Evolutionary conservation across 1,284 basidiomycete genomes (phyloP).

Genomic region (Leccinum cinnamomeum): DNA sequence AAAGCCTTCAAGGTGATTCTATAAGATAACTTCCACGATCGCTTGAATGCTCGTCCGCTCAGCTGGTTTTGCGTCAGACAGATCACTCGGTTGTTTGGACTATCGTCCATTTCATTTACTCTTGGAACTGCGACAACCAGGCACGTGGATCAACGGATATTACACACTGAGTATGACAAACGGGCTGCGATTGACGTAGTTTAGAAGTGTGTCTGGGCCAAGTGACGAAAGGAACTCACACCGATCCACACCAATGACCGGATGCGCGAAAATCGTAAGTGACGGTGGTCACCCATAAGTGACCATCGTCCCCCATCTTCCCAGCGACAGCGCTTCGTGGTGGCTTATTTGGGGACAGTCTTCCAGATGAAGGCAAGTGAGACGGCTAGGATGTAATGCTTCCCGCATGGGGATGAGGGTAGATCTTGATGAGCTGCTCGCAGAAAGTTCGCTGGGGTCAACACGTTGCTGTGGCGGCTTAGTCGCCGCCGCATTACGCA

Average conservation of each 20-base stretch:
- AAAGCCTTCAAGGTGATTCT: background rate
- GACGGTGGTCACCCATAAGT: constrained; percentile 24
- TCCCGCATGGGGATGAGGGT: constrained; percentile 37
- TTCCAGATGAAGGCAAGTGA: constrained; percentile 42
- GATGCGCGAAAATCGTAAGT: constrained; percentile 6
- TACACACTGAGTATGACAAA: constrained; percentile 19
- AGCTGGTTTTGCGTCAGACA: background rate
- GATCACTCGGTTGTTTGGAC: background rate
- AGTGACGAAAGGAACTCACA: constrained; percentile 24
- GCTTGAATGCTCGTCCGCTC: background rate
- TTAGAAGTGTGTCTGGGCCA: constrained; percentile 7
- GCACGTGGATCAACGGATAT: constrained; percentile 29
- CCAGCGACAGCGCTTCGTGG: constrained; percentile 39
- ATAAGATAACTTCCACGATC: background rate
- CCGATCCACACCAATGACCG: constrained; percentile 18
- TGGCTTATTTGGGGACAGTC: constrained; percentile 37
- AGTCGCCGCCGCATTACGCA: constrained; percentile 16
- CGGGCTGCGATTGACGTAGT: constrained; percentile 25
- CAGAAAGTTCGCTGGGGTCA: constrained; percentile 11
- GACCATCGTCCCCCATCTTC: constrained; percentile 36
- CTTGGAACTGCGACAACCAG: constrained; percentile 18
- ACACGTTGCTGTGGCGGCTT: constrained; percentile 12
- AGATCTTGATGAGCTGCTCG: constrained; percentile 31
- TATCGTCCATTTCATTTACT: background rate
- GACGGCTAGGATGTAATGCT: constrained; percentile 36